Evolutionary conservation across 352 stramenopile species (phyloP).

Genomic region (Phytophthora constricta): DNA sequence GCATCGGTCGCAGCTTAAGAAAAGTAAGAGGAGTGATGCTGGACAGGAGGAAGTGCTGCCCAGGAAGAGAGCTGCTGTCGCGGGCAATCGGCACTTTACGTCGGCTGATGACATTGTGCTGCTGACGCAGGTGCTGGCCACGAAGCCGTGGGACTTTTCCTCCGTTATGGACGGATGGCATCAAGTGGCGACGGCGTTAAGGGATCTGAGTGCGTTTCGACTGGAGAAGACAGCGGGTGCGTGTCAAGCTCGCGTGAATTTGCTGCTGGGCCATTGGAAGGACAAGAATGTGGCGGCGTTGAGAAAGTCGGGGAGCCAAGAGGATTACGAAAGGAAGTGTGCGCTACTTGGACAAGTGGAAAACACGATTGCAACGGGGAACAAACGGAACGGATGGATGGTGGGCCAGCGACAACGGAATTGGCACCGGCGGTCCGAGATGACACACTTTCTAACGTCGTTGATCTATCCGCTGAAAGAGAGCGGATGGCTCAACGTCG

Average conservation of each 20-base stretch:
- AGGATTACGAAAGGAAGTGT: conserved; percentile 39
- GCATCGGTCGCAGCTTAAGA: not conserved
- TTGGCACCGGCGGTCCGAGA: not conserved
- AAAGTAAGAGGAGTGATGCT: not conserved
- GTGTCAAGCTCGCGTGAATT: conserved; percentile 35
- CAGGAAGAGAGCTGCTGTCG: conserved; percentile 1
- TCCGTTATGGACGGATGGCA: conserved; percentile 48
- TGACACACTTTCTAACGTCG: not conserved
- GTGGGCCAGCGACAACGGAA: not conserved
- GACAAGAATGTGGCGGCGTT: conserved; percentile 39
- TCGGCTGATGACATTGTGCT: conserved; percentile 44
- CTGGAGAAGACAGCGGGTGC: conserved; percentile 47
- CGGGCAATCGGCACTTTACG: conserved; percentile 43
- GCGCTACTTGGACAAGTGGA: conserved; percentile 30
- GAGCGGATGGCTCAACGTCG: conserved; percentile 29
- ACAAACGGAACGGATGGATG: not conserved
- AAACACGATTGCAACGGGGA: too few relatives aligned
- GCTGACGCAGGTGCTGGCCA: conserved; percentile 34
- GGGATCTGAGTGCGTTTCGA: conserved; percentile 18
- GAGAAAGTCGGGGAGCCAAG: conserved; percentile 33
- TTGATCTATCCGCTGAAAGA: not conserved
- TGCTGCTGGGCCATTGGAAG: conserved; percentile 41
- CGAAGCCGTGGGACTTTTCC: conserved; percentile 37
- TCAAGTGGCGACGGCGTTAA: conserved; percentile 29
- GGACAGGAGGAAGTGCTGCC: conserved; percentile 12